Conservation (phyloP, 2,329 filamentous ascomycete genomes). For the Tolypocladium tropicale region DNA sequence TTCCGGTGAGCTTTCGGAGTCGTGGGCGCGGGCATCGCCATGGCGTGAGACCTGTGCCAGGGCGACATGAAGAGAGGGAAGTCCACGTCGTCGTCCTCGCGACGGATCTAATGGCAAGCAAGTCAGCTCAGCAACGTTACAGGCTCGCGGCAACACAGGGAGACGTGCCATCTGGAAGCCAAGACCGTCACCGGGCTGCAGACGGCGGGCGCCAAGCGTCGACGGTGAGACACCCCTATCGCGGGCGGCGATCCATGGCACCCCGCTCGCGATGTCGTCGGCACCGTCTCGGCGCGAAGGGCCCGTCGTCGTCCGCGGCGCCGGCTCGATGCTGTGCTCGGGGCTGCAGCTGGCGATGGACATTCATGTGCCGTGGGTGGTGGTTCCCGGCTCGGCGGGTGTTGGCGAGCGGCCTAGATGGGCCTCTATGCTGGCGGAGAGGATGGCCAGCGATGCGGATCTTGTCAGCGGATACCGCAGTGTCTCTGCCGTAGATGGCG, state of each 20-base stretch:
- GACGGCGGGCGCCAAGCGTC: background rate
- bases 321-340: background rate
- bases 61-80: conserved; percentile 1
- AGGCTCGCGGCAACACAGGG: too few species aligned
- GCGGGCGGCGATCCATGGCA: background rate
- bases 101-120: background rate
- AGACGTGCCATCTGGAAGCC: conserved; percentile 3
- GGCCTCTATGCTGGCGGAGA: background rate
- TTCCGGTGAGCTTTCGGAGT: too few species aligned
- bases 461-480: background rate
- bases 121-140: background rate
- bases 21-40: background rate
- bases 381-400: background rate
- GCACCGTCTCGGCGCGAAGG: background rate
- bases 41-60: background rate
- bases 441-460: background rate
- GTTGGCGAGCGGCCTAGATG: too few species aligned
- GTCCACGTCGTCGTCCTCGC: background rate
- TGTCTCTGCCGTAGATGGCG: background rate
- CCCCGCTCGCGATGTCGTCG: background rate
- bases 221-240: background rate
- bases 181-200: conserved; percentile 2
- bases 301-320: background rate
- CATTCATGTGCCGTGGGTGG: background rate
- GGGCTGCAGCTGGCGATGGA: background rate